Base-by-base conservation (phyloP, 2,329 filamentous ascomycete species). In the Sclerotinia glacialis region DNA sequence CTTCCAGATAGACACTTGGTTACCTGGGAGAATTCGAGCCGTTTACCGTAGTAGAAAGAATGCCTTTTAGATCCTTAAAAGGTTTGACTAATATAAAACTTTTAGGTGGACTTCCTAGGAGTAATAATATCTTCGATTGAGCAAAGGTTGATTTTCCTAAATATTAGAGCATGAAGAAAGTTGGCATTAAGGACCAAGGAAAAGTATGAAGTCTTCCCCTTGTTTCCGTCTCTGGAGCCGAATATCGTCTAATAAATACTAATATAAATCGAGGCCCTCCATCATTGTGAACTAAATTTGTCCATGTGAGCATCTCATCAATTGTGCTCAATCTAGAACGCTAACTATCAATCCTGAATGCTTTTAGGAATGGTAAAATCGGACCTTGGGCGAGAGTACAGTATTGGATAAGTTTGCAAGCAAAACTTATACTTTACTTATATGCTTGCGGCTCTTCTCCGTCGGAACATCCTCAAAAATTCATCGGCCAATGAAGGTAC, bases 351-450 rank as follows among this genome's bases (percentile, higher is more conserved):
- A 47, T 64, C 5, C 50, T 64, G 23, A 56, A 46, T 31, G 23
- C n/a, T n/a, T 18, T 50, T 50, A 71, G 69, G 73, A 21, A 67
- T 71, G 67, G 70, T 73, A 26, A 72, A 71, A 67, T 67, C 69
- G 5, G 67, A 72, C n/a, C 69, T 76, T 11, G 68, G n/a, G 31
- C 69, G 73, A 40, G 65, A 67, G 16, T 71, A 71, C 60, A 69
- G 62, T 42, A 73, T 70, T 68, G 72, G 55, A 71, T 70, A 64
- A 67, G 50, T 7, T 2, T 28, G 42, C 72, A 18, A 69, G 67
- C 16, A 76, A 75, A 62, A 73, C 67, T 5, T 73, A 76, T 5
- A 73, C 74, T 42, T 71, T 74, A 73, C 73, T 46, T 69, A 74
- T 31, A 67, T 77, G 21, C 71, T 73, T 63, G 72, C 74, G 31